A percentile compares a stretch with the other conserved stretches of the same genome.
These are phyloP conservation scores for Vitis vinifera DNA, from an alignment of 164 flowering plant genomes.

Conservation along the genomic window ASM3070453v1 NC_081811.1:25420501-25421000, in stretches of 20 bases:
- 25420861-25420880: conserved; percentile 13
- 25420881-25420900: background rate
- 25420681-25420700: too few species aligned
- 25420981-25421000: too few species aligned
- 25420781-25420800: background rate
- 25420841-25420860: background rate
- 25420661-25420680: too few species aligned
- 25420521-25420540: conserved; percentile 14
- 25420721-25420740: too few species aligned
- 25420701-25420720: too few species aligned
- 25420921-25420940: too few species aligned
- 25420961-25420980: background rate
- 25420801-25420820: conserved; percentile 15
- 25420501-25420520: conserved; percentile 36
- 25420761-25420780: background rate
- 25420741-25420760: background rate
- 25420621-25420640: background rate
- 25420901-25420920: background rate
- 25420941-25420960: background rate
- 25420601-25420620: background rate
- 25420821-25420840: conserved; percentile 13
- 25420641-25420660: conserved; percentile 1
- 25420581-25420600: background rate
- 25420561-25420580: too few species aligned
- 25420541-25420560: background rate